Evolutionary conservation across 495 filamentous ascomycete species (phyloP), one percentile per base, ranked within the genome.

Genomic region (Aspergillus leporis): DNA sequence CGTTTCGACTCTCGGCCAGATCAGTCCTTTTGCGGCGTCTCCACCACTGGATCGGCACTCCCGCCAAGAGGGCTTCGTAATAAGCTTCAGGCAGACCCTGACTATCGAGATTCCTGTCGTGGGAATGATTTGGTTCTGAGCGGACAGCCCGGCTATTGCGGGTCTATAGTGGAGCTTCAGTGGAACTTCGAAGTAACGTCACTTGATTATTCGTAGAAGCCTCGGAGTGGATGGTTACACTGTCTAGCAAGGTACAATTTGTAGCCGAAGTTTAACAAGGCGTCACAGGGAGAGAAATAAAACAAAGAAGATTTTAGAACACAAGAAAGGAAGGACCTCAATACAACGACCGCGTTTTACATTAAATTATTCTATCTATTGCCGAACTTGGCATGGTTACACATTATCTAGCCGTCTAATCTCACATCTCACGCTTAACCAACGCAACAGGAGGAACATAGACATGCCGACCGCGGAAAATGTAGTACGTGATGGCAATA

Each of bases 401-500:
- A 36, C 34, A 10, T 4, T 10, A 36, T 2, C 8, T 10, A 36
- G 34, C 25, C 10, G 34, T 4, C 34, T 14, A 45, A 2, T 14
- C 41, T 45, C 41, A 45, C 14, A 45, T 45, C 10, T 72, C 70
- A 18, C 80, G 70, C 48, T 75, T 80, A 58, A 81, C 62, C 55
- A 74, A 62, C 43, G 72, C 69, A 54, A 83, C 68, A 21, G 82
- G 71, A 51, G 77, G 64, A 58, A 74, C 70, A 57, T 81, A 83
- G 55, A 70, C 63, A 55, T 77, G 66, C 38, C 68, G 70, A 10
- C 78, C 81, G 28, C 65, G 63, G 5, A 71, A 19, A 18, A 73
- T 58, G 63, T 83, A 81, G 60, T 78, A 83, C 0, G 64, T 41
- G 22, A 74, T 73, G 19, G 80, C 78, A 53, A 79, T 77, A 9